phyloP scores from a whole-genome alignment of 208 protist species.

The Leptomonas seymouri region DNA sequence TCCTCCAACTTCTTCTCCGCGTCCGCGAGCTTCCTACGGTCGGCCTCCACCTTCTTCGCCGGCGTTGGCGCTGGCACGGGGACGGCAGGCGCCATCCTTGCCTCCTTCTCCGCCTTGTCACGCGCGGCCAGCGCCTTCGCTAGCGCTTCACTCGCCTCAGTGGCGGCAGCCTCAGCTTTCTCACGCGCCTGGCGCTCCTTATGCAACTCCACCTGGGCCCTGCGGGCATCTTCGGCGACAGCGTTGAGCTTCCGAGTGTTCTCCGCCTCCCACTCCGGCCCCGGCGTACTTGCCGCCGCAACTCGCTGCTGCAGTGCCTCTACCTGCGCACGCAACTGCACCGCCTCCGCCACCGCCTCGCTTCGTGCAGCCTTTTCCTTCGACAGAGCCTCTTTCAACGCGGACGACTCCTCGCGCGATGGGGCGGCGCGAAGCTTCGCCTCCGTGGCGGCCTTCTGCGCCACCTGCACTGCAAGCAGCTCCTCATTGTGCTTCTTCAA shows the following conservation, averaged over 20 bases:
- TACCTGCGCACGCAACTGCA: constrained; percentile 18
- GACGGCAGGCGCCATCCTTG: constrained; percentile 13
- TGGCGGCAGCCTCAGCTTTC: constrained; percentile 24
- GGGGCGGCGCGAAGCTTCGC: constrained; percentile 13
- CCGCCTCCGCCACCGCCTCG: constrained; percentile 15
- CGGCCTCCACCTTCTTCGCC: constrained; percentile 16
- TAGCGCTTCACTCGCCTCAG: constrained; percentile 15
- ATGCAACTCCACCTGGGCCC: constrained; percentile 32
- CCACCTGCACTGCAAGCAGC: constrained; percentile 17
- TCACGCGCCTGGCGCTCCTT: constrained; percentile 37
- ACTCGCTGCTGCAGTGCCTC: constrained; percentile 11
- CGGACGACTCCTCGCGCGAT: constrained; percentile 17
- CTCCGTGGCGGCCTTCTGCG: constrained; percentile 25
- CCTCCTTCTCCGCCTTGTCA: constrained; percentile 41
- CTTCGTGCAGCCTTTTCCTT: constrained; percentile 26
- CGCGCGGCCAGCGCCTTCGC: constrained; percentile 37
- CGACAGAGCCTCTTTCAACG: constrained; percentile 9
- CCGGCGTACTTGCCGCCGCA: background rate
- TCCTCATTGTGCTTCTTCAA: constrained; percentile 21
- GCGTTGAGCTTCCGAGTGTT: constrained; percentile 30
- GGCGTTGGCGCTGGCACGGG: constrained; percentile 1
- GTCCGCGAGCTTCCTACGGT: constrained; percentile 34
- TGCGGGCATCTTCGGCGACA: constrained; percentile 32
- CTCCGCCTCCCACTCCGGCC: constrained; percentile 14
- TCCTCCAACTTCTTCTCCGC: constrained; percentile 32